Evolutionary conservation across 2,329 filamentous ascomycete genomes (phyloP).

Genomic region (Clonostachys chloroleuca): DNA sequence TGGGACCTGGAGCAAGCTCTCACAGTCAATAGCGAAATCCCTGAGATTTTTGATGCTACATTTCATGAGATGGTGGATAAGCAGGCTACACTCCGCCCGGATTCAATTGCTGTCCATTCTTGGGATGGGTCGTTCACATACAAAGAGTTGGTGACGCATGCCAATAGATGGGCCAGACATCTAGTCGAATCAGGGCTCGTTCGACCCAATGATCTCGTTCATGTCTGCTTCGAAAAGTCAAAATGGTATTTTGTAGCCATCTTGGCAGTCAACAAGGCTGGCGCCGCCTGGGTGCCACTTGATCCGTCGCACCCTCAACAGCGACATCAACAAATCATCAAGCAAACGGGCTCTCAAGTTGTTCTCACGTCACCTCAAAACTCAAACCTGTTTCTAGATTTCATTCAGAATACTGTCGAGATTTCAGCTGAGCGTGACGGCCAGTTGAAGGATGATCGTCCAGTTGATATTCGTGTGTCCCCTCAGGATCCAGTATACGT

Average conservation of each 20-base stretch:
- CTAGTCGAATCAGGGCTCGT: constrained; percentile 2
- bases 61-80: background rate
- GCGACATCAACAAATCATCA: constrained; percentile 6
- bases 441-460: background rate
- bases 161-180: background rate
- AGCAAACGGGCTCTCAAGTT: constrained; percentile 5
- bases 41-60: background rate
- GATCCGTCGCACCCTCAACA: constrained; percentile 7
- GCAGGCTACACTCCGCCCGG: background rate
- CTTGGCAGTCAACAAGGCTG: constrained; percentile 9
- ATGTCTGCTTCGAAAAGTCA: constrained; percentile 21
- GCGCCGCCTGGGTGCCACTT: constrained; percentile 9
- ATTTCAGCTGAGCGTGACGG: constrained; percentile 1
- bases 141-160: background rate
- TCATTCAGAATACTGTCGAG: constrained; percentile 5
- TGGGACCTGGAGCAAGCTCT: constrained; percentile 3
- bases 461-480: constrained; percentile 5
- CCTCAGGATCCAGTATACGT: constrained; percentile 7
- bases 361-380: constrained; percentile 6
- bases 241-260: constrained; percentile 10
- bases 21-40: background rate
- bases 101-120: constrained; percentile 20
- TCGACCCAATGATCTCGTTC: constrained; percentile 7
- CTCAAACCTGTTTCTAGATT: constrained; percentile 9
- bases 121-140: constrained; percentile 29